Evolutionary conservation across 306 rosid species (phyloP), one percentile per base, ranked within the genome.

Genomic region (Begonia loranthoides): DNA sequence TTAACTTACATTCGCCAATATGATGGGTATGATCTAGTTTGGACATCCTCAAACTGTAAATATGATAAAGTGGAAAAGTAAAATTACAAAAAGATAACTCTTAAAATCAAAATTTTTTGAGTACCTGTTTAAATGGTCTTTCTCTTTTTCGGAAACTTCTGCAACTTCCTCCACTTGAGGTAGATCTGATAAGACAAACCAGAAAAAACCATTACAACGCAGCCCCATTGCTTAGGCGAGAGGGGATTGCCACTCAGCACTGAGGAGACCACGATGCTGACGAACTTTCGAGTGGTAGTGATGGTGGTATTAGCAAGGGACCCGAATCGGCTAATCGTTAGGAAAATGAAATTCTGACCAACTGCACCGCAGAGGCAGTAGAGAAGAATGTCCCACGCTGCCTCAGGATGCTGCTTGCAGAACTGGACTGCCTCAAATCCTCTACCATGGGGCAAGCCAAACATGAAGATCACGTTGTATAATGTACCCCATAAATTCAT

Each of bases 401-500:
- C 96, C 61, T 86, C 96, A 12, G 96, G 96, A 69, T 92, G 84
- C 60, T 61, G 76, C 70, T 63, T 64, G 79, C 96, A 92, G 73
- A 92, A 92, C 41, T 64, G 77, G 67, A 92, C 71, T 15, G 96
- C 93, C 59, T 78, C 93, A 45, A 52, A 86, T 52, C 99, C 99
- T 13, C 75, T 80, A 11, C 70, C 94, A 1, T 40, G 58, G 1
- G 94, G 88, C 95, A 79, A 86, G 60, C 88, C 93, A 46, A 86
- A 92, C 96, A 86, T 92, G 75, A 79, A 90, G 46, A 86, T 39
- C 79, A 79, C 51, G 66, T 89, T 89, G 72, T 89, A 89, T 63
- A 85, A 71, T 68, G 97, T 85, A 39, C 97, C 97, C 97, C 97
- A 89, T 58, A 89, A 70, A 70, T 89, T 89, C 97, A 89, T 89